Conservation (phyloP, 106 monocot genomes). For the Vanilla planifolia region DNA sequence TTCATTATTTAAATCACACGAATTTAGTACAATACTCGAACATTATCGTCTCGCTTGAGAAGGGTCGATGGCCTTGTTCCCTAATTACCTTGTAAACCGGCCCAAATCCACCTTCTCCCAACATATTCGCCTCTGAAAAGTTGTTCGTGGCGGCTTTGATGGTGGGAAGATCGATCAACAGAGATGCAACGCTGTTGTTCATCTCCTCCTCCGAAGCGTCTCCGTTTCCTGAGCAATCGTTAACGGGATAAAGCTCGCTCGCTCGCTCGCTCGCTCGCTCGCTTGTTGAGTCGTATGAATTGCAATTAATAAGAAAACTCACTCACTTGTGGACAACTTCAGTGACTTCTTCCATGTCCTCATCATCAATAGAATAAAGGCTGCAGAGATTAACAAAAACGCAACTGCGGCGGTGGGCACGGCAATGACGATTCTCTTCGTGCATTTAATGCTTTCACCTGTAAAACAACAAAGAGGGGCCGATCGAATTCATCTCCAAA, state of each 20-base stretch:
- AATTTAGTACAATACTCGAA: too few species aligned
- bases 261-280: too few species aligned
- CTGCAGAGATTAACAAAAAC: not conserved
- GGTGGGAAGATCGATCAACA: not conserved
- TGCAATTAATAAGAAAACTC: too few species aligned
- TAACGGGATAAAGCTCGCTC: too few species aligned
- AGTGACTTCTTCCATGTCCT: not conserved
- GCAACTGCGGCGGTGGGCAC: constrained; percentile 4
- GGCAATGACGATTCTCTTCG: not conserved
- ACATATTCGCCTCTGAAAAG: constrained; percentile 7
- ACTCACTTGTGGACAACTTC: too few species aligned
- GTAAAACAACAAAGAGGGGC: not conserved
- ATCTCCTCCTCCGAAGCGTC: not conserved
- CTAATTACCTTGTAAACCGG: constrained; percentile 7
- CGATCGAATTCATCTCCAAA: not conserved
- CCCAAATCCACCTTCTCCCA: constrained; percentile 12
- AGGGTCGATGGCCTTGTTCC: not conserved
- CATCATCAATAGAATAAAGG: constrained; percentile 2
- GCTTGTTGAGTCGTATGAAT: too few species aligned
- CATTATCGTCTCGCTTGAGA: too few species aligned
- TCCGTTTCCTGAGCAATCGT: not conserved
- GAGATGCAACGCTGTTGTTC: not conserved
- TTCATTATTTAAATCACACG: not conserved
- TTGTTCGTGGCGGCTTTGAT: constrained; percentile 1
- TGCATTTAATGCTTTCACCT: not conserved